These are phyloP conservation scores for Thyridium curvatum DNA, from an alignment of 2,329 filamentous ascomycete species.

Conservation along the genomic window DNA sequence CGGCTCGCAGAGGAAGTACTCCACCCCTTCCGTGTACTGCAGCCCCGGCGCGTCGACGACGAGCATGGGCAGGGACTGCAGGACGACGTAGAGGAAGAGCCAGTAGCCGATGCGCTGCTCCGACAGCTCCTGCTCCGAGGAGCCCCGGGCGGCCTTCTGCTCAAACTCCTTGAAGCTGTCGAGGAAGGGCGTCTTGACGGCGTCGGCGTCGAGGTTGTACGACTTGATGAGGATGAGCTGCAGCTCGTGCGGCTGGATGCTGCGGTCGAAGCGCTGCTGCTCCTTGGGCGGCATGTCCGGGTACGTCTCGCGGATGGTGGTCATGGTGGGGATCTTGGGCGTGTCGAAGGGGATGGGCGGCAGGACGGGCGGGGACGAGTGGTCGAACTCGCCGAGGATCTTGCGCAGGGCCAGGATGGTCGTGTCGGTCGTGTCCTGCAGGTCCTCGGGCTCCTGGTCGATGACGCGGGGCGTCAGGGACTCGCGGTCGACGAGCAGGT, in stretches of 20 bases:
- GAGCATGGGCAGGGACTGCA: slow-evolving; percentile 72
- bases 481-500: slow-evolving; percentile 76
- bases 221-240: slow-evolving; percentile 70
- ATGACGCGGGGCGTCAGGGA: slow-evolving; percentile 72
- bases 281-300: slow-evolving; percentile 63
- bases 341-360: slow-evolving; percentile 89
- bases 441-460: slow-evolving; percentile 55
- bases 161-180: slow-evolving; percentile 67
- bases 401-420: slow-evolving; percentile 66
- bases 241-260: slow-evolving; percentile 73
- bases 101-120: slow-evolving; percentile 72
- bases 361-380: slow-evolving; percentile 80
- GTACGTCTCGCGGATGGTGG: slow-evolving; percentile 58
- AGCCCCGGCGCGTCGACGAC: slow-evolving; percentile 70
- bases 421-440: slow-evolving; percentile 49
- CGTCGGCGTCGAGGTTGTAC: slow-evolving; percentile 70
- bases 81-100: slow-evolving; percentile 73
- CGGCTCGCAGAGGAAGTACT: slow-evolving; percentile 77
- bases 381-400: slow-evolving; percentile 82
- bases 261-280: slow-evolving; percentile 64
- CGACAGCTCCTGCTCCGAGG: slow-evolving; percentile 57
- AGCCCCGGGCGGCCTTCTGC: slow-evolving; percentile 57
- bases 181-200: slow-evolving; percentile 54
- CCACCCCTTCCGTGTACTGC: slow-evolving; percentile 62
- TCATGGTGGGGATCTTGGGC: slow-evolving; percentile 68